These are phyloP conservation scores for Neotropicomus parvogracilis DNA, from an alignment of 1,284 basidiomycete species.

Conservation along the genomic window DNA sequence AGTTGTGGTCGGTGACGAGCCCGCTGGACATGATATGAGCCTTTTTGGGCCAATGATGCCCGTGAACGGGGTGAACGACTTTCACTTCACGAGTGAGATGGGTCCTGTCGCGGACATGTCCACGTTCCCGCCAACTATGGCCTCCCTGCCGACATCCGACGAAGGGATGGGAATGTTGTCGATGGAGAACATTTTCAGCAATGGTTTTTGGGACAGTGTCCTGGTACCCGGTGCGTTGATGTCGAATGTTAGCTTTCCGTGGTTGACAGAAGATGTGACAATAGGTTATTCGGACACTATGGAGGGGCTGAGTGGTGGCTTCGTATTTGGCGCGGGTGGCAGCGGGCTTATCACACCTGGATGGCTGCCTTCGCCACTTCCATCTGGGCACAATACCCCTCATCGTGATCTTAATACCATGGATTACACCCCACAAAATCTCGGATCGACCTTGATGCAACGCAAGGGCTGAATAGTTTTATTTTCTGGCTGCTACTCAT, in stretches of 20 bases:
- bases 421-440: slow-evolving; percentile 30
- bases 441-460: slow-evolving; percentile 27
- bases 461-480: slow-evolving; percentile 25
- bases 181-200: slow-evolving; percentile 76
- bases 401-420: slow-evolving; percentile 23
- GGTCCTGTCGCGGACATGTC: slow-evolving; percentile 73
- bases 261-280: slow-evolving; percentile 16
- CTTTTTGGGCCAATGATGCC: slow-evolving; percentile 26
- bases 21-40: slow-evolving; percentile 19
- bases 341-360: slow-evolving; percentile 48
- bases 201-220: slow-evolving; percentile 80
- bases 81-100: slow-evolving; percentile 75
- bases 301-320: slow-evolving; percentile 77
- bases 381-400: slow-evolving; percentile 33
- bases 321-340: slow-evolving; percentile 75
- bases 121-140: slow-evolving; percentile 81
- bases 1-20: slow-evolving; percentile 23
- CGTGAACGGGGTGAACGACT: slow-evolving; percentile 41
- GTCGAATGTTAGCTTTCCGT: neutral
- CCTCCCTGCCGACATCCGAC: slow-evolving; percentile 46
- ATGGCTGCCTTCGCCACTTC: slow-evolving; percentile 32
- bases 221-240: slow-evolving; percentile 67
- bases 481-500: slow-evolving; percentile 6
- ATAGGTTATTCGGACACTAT: slow-evolving; percentile 72
- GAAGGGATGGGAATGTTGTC: slow-evolving; percentile 52